Percentiles rank a stretch among this genome's conserved stretches.
Evolutionary conservation across 2,329 filamentous ascomycete species (phyloP).

Genomic region (Monilinia polystroma): DNA sequence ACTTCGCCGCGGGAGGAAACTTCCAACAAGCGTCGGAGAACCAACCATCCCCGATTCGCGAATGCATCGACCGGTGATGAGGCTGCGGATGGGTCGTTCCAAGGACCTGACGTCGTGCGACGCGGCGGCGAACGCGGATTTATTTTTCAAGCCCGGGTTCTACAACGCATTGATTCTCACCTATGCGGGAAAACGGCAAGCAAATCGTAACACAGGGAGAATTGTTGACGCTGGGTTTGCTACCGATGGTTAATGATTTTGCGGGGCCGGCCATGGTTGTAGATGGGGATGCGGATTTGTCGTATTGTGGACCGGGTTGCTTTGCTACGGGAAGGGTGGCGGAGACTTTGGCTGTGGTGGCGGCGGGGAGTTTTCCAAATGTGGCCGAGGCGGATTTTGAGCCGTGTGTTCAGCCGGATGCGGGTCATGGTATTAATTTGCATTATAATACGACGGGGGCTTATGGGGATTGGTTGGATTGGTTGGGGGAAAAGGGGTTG

Average conservation of each 20-base stretch:
- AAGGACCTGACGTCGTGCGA: neutral
- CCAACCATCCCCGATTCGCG: neutral
- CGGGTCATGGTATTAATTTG: constrained; percentile 54
- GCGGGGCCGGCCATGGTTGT: constrained; percentile 58
- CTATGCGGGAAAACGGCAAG: neutral
- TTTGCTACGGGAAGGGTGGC: constrained; percentile 43
- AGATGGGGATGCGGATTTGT: constrained; percentile 52
- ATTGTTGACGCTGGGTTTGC: neutral
- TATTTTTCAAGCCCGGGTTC: neutral
- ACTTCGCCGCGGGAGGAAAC: neutral
- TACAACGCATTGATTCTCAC: neutral
- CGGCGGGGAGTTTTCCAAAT: constrained; percentile 36
- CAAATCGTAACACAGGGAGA: neutral
- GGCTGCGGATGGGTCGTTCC: neutral
- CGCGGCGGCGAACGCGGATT: neutral
- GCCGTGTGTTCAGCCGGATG: constrained; percentile 51
- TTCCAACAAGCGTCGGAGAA: constrained; percentile 10
- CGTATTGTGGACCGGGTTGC: constrained; percentile 64
- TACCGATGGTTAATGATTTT: constrained; percentile 40
- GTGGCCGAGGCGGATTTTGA: constrained; percentile 35
- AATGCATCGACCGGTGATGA: neutral
- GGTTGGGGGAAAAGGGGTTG: constrained; percentile 31
- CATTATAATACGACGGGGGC: constrained; percentile 38
- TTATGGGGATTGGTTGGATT: constrained; percentile 43
- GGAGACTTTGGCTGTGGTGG: constrained; percentile 36